Evolutionary conservation across 2,329 filamentous ascomycete genomes (phyloP).

Genomic region (Lasiodiplodia hormozganensis): DNA sequence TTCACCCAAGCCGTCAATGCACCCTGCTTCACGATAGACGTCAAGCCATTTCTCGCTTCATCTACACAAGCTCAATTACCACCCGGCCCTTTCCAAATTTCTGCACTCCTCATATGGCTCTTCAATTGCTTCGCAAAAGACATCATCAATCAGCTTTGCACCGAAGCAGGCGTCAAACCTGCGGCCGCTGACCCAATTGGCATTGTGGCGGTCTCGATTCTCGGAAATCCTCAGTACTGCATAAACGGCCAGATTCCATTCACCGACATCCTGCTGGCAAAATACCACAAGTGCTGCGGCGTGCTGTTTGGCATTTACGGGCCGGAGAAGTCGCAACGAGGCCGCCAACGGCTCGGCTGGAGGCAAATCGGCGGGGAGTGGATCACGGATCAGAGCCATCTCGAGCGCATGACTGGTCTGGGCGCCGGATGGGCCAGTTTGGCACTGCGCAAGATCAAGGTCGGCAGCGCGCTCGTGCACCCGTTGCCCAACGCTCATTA

Average conservation of each 20-base stretch:
- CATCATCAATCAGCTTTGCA: constrained; percentile 67
- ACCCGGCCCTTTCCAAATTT: constrained; percentile 14
- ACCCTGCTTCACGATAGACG: constrained; percentile 37
- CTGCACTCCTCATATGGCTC: constrained; percentile 65
- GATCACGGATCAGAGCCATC: constrained; percentile 74
- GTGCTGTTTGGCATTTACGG: constrained; percentile 85
- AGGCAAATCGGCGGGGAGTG: constrained; percentile 51
- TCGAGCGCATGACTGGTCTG: constrained; percentile 82
- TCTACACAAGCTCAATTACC: constrained; percentile 11
- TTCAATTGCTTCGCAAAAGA: constrained; percentile 79
- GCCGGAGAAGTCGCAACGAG: constrained; percentile 68
- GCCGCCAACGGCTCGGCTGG: constrained; percentile 43
- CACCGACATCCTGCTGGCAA: constrained; percentile 85
- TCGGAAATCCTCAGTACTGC: constrained; percentile 16
- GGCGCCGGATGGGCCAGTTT: constrained; percentile 85
- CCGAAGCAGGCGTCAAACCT: constrained; percentile 48
- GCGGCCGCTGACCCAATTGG: constrained; percentile 75
- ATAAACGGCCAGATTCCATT: constrained; percentile 62
- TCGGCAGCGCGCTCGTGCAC: constrained; percentile 53
- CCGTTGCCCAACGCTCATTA: constrained; percentile 78
- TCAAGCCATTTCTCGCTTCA: constrained; percentile 38
- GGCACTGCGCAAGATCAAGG: constrained; percentile 72
- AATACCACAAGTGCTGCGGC: constrained; percentile 81
- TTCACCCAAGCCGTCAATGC: constrained; percentile 8
- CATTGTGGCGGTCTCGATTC: constrained; percentile 60